Percentiles rank a stretch among this genome's conserved stretches.
Conservation (phyloP, 495 filamentous ascomycete genomes). For the Talaromyces wortmannii region DNA sequence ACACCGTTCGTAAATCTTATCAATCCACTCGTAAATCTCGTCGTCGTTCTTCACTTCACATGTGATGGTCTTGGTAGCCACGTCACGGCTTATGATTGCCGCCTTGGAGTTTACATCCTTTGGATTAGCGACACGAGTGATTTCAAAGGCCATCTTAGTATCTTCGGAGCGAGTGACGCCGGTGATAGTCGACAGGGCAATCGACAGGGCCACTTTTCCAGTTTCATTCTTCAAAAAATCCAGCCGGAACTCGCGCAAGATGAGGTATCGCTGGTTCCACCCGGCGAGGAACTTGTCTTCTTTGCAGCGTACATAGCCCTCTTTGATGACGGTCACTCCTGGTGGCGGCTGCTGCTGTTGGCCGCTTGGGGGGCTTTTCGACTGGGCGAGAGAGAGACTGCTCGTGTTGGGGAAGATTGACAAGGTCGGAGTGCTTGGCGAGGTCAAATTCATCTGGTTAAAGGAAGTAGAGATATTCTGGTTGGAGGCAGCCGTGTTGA, state of each 20-base stretch:
- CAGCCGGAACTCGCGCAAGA: slow-evolving; percentile 79
- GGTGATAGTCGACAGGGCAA: slow-evolving; percentile 77
- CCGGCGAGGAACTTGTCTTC: slow-evolving; percentile 81
- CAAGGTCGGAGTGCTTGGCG: slow-evolving; percentile 53
- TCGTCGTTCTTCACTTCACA: slow-evolving; percentile 91
- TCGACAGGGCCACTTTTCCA: slow-evolving; percentile 71
- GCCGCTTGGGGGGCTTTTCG: slow-evolving; percentile 37
- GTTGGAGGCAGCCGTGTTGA: slow-evolving; percentile 59
- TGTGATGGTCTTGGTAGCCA: slow-evolving; percentile 69
- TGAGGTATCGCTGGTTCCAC: slow-evolving; percentile 86
- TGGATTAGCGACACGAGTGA: slow-evolving; percentile 62
- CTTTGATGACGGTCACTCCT: slow-evolving; percentile 72
- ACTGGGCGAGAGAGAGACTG: slow-evolving; percentile 55
- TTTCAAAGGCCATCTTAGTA: slow-evolving; percentile 84
- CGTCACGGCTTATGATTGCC: slow-evolving; percentile 59
- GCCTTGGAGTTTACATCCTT: slow-evolving; percentile 55
- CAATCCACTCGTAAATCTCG: slow-evolving; percentile 97
- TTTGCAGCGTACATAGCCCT: slow-evolving; percentile 80
- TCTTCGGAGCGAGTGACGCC: slow-evolving; percentile 81
- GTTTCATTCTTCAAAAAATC: slow-evolving; percentile 89
- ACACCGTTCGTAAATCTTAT: slow-evolving; percentile 91
- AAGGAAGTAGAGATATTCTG: slow-evolving; percentile 71
- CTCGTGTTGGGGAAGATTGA: slow-evolving; percentile 56
- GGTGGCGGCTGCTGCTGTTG: slow-evolving; percentile 45
- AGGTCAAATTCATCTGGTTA: slow-evolving; percentile 64